These are phyloP conservation scores for Ampelomyces quisqualis DNA, from an alignment of 2,329 filamentous ascomycete genomes.

Conservation along the genomic window DNA sequence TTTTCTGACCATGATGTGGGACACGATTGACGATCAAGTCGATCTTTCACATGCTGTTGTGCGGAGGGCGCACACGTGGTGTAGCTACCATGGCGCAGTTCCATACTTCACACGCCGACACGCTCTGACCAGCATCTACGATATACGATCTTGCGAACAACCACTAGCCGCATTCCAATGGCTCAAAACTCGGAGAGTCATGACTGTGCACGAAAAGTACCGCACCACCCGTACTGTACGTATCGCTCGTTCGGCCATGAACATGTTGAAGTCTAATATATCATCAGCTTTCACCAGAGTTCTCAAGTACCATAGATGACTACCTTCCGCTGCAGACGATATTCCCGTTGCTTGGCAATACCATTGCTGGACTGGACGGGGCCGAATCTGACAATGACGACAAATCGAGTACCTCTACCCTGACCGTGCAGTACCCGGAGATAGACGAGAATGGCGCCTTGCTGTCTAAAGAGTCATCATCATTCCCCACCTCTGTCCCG, in stretches of 20 bases:
- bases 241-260: not conserved
- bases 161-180: conserved; percentile 43
- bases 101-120: conserved; percentile 30
- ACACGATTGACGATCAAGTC: conserved; percentile 38
- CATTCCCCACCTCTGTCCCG: conserved; percentile 19
- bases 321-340: conserved; percentile 32
- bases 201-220: conserved; percentile 41
- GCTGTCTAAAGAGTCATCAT: conserved; percentile 17
- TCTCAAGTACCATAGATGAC: conserved; percentile 35
- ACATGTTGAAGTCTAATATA: not conserved
- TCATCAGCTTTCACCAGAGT: conserved; percentile 30
- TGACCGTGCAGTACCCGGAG: conserved; percentile 37
- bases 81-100: conserved; percentile 40
- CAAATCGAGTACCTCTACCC: conserved; percentile 31
- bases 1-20: conserved; percentile 45
- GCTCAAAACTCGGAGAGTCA: conserved; percentile 41
- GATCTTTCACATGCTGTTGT: conserved; percentile 40
- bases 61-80: conserved; percentile 41
- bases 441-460: conserved; percentile 34
- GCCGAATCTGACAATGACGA: conserved; percentile 25
- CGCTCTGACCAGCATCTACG: conserved; percentile 27
- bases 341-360: conserved; percentile 28
- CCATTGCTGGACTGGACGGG: conserved; percentile 30
- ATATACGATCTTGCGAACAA: conserved; percentile 31
- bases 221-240: conserved; percentile 33